A percentile compares a stretch with the other conserved stretches of the same genome.
These are phyloP conservation scores for Plasmodium malariae DNA, from an alignment of 169 alveolate species.

Conservation along the genomic window DNA sequence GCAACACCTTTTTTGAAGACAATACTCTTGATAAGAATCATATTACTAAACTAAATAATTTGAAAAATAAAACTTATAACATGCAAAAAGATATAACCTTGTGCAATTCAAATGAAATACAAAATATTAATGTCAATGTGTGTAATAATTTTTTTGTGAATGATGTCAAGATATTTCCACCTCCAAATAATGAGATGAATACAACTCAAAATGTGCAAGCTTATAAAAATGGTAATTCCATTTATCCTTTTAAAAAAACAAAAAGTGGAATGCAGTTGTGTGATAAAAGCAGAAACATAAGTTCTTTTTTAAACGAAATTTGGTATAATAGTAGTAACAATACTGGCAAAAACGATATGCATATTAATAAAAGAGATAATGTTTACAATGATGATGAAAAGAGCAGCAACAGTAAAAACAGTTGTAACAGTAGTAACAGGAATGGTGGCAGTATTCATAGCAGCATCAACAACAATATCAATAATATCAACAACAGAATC, in stretches of 20 bases:
- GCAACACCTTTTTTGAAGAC: slow-evolving; percentile 8
- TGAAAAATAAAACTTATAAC: slow-evolving; percentile 18
- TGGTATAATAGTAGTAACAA: slow-evolving; percentile 44
- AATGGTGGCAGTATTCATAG: background rate
- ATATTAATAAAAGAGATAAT: background rate
- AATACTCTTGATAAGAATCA: slow-evolving; percentile 8
- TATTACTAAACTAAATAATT: slow-evolving; percentile 20
- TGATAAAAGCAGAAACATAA: slow-evolving; percentile 19
- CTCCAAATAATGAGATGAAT: background rate
- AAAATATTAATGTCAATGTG: background rate
- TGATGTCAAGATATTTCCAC: background rate
- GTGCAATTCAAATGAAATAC: background rate
- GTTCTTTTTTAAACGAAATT: slow-evolving; percentile 54
- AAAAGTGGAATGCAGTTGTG: background rate
- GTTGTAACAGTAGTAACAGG: background rate
- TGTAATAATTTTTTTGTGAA: slow-evolving; percentile 24
- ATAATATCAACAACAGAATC: background rate
- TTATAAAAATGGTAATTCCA: background rate
- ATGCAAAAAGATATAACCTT: background rate
- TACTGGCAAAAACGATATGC: background rate
- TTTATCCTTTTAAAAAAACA: slow-evolving; percentile 3
- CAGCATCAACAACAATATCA: background rate
- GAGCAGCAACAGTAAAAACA: background rate
- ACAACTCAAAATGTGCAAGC: background rate
- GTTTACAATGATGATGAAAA: background rate